A percentile compares a stretch with the other conserved stretches of the same genome.
phyloP scores from a whole-genome alignment of 441 rosid genomes.

The Bruguiera hainesii region DNA sequence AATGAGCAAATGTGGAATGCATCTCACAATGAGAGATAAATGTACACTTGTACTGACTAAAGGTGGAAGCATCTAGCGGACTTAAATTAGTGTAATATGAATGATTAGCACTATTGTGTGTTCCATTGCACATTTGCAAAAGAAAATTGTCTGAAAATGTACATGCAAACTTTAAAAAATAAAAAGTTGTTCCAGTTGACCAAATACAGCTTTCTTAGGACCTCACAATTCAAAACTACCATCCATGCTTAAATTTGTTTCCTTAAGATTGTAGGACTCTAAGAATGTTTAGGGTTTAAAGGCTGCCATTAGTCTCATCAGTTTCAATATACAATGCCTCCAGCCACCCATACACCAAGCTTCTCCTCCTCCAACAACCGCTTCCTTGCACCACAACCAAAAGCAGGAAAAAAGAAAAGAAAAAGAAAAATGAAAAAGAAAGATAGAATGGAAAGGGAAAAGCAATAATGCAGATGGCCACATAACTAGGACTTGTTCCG shows the following conservation, averaged over 20 bases:
- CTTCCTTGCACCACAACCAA: too few relatives aligned
- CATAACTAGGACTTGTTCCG: background rate
- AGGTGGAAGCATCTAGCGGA: background rate
- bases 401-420: too few relatives aligned
- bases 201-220: too few relatives aligned
- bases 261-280: background rate
- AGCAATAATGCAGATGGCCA: too few relatives aligned
- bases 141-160: too few relatives aligned
- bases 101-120: too few relatives aligned
- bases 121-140: too few relatives aligned
- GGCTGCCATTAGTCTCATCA: background rate
- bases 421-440: too few relatives aligned
- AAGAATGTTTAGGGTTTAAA: background rate
- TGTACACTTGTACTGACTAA: background rate
- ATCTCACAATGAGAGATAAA: background rate
- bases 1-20: conserved; percentile 29
- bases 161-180: too few relatives aligned
- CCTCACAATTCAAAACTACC: too few relatives aligned
- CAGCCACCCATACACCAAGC: background rate
- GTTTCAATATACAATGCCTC: conserved; percentile 1
- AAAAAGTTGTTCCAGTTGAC: too few relatives aligned
- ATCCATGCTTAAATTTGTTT: background rate
- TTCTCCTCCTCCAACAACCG: background rate
- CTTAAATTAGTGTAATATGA: background rate
- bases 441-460: too few relatives aligned